Evolutionary conservation across 2,329 filamentous ascomycete genomes (phyloP).

Genomic region (Microsporum canis): DNA sequence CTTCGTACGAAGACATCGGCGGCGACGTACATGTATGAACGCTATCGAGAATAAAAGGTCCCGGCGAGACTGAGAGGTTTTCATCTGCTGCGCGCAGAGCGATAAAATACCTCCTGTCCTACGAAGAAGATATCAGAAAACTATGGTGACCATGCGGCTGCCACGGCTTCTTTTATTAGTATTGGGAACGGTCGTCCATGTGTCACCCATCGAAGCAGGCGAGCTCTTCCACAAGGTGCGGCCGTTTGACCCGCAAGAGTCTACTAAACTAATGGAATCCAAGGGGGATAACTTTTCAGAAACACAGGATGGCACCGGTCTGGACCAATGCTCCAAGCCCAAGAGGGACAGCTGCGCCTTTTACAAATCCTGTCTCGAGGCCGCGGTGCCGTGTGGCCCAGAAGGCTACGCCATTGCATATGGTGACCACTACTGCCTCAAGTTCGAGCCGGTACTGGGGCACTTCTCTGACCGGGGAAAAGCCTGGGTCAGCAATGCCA

Average conservation of each 20-base stretch:
- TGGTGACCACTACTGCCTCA: constrained; percentile 21
- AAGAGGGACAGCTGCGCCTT: constrained; percentile 20
- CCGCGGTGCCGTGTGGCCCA: constrained; percentile 17
- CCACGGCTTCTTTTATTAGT: not conserved
- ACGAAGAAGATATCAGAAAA: not conserved
- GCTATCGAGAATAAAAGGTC: no score
- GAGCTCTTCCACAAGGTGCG: not conserved
- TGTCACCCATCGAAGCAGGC: not conserved
- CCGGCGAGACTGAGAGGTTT: no score
- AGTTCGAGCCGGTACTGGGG: constrained; percentile 13
- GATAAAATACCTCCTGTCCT: not conserved
- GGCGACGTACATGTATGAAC: no score
- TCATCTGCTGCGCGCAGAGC: not conserved
- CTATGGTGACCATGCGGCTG: not conserved
- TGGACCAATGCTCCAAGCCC: constrained; percentile 12
- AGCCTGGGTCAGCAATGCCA: constrained; percentile 20
- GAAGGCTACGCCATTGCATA: constrained; percentile 24
- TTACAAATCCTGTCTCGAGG: constrained; percentile 19
- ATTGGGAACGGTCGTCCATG: not conserved
- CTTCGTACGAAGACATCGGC: no score
- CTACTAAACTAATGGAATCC: not conserved
- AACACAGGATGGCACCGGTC: not conserved
- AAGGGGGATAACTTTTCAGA: not conserved
- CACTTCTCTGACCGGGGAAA: constrained; percentile 16
- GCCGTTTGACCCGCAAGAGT: not conserved